phyloP scores from a whole-genome alignment of 371 early-diverging fungal species.

The Mortierella sp. region DNA sequence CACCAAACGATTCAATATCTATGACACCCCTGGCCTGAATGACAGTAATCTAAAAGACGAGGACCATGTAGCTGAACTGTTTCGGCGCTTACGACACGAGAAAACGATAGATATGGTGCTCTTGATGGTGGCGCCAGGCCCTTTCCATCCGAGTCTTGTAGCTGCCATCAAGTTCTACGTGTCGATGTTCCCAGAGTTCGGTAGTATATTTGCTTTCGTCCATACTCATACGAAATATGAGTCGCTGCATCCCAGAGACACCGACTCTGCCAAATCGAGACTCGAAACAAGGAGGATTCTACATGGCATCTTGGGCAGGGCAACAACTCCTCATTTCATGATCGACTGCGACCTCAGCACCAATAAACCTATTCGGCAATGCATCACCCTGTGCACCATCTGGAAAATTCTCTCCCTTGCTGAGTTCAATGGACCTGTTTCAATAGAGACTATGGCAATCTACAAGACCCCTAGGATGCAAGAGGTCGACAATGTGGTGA shows the following conservation, averaged over 20 bases:
- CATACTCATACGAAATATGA: background rate
- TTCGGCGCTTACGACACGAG: background rate
- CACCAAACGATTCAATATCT: background rate
- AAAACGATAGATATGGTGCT: constrained; percentile 4
- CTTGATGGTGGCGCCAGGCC: background rate
- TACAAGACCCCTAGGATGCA: constrained; percentile 1
- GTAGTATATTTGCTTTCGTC: background rate
- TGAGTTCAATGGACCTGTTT: background rate
- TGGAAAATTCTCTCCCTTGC: constrained; percentile 2
- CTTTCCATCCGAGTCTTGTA: background rate
- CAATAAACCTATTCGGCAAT: background rate
- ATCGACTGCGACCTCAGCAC: background rate
- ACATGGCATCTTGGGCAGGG: background rate
- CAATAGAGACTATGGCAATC: background rate
- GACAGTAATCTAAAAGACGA: background rate
- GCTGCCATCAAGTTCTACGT: constrained; percentile 1
- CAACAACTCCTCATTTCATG: constrained; percentile 1
- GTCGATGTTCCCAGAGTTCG: background rate
- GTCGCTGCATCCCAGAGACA: background rate
- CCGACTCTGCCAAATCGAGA: background rate
- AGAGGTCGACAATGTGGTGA: background rate
- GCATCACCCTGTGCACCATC: background rate
- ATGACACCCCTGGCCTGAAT: background rate
- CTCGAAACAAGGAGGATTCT: background rate
- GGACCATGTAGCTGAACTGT: background rate